phyloP scores from a whole-genome alignment of 208 protist species.

The Endotrypanum monterogeii region DNA sequence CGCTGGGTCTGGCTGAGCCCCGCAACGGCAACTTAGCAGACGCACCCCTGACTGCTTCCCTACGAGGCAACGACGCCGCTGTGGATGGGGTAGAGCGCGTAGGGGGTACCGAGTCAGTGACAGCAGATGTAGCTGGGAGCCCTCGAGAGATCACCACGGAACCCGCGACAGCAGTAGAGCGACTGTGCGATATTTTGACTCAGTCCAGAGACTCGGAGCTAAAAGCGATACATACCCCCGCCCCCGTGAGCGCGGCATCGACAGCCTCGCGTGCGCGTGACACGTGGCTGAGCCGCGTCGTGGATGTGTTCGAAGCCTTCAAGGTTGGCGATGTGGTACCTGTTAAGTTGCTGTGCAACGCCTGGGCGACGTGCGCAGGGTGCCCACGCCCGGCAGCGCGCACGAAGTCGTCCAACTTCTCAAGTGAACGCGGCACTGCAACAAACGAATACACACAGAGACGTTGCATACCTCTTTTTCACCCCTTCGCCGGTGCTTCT shows the following conservation, averaged over 20 bases:
- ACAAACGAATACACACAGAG: neutral
- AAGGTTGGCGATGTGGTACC: slow-evolving; percentile 14
- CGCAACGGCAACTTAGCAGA: neutral
- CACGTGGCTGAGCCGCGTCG: slow-evolving; percentile 2
- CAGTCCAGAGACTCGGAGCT: neutral
- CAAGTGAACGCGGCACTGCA: neutral
- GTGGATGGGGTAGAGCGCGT: neutral
- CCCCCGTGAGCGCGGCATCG: neutral
- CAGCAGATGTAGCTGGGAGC: neutral
- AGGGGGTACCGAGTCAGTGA: too few species aligned
- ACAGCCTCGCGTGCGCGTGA: neutral
- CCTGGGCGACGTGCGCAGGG: neutral
- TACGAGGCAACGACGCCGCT: neutral
- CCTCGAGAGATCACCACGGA: neutral
- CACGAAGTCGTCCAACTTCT: too few species aligned
- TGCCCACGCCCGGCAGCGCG: neutral
- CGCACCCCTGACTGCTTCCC: neutral
- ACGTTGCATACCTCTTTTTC: slow-evolving; percentile 24
- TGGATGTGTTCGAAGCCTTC: slow-evolving; percentile 9
- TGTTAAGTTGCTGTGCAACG: neutral
- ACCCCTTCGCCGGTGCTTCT: neutral
- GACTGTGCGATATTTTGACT: neutral
- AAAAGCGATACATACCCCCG: too few species aligned
- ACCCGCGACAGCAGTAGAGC: neutral
- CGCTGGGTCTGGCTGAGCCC: slow-evolving; percentile 4